Conservation (phyloP, 345 rosid species). For the Eucalyptus shirleyi region DNA sequence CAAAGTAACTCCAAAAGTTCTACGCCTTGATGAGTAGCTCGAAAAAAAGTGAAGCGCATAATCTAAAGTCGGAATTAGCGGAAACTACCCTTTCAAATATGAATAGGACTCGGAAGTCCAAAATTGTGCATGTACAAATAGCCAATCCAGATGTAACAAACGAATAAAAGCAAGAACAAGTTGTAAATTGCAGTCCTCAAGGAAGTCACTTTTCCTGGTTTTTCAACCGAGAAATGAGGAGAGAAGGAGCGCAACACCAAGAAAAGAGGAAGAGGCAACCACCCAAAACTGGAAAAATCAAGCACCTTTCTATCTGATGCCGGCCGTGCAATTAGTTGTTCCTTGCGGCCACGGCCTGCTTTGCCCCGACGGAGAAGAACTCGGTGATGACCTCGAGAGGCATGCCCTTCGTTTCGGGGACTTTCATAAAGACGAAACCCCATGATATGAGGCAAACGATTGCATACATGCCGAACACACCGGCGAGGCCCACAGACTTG, state of each 20-base stretch:
- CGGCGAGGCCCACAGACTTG: conserved; percentile 20
- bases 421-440: conserved; percentile 26
- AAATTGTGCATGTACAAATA: neutral
- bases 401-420: conserved; percentile 44
- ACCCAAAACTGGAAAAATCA: neutral
- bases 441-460: conserved; percentile 15
- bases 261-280: neutral
- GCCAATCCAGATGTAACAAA: neutral
- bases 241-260: neutral
- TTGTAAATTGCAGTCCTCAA: neutral
- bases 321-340: neutral
- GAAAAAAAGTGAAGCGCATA: neutral
- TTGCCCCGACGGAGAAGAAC: conserved; percentile 29
- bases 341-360: neutral
- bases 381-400: conserved; percentile 35
- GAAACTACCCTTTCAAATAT: neutral
- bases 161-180: neutral
- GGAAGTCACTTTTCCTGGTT: neutral
- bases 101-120: neutral
- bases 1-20: neutral
- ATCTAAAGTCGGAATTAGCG: neutral
- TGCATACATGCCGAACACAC: conserved; percentile 17
- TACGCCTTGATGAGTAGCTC: neutral
- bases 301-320: neutral
- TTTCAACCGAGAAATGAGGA: neutral